phyloP scores from a whole-genome alignment of 805 yeast species.

The Candida ipomoeae region DNA sequence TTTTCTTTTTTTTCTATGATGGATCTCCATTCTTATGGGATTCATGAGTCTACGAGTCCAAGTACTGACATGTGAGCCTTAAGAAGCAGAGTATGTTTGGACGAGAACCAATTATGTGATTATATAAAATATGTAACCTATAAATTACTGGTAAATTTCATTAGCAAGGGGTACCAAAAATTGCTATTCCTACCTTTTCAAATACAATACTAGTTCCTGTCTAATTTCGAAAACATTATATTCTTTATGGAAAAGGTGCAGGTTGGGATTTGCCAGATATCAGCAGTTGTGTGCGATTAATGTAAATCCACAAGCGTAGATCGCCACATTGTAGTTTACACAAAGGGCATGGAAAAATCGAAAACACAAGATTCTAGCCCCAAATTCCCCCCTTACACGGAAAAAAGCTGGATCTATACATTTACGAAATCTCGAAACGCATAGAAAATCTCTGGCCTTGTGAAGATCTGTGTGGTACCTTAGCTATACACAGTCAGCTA shows the following conservation, averaged over 20 bases:
- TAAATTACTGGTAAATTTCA: too few relatives aligned
- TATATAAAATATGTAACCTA: too few relatives aligned
- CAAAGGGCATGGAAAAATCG: background rate
- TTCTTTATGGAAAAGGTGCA: background rate
- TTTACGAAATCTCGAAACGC: background rate
- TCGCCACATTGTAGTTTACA: background rate
- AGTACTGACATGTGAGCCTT: too few relatives aligned
- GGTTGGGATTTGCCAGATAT: background rate
- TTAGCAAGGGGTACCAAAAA: too few relatives aligned
- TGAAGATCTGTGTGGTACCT: background rate
- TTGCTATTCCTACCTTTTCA: too few relatives aligned
- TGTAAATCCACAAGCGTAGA: background rate
- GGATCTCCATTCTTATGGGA: too few relatives aligned
- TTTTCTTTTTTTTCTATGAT: too few relatives aligned
- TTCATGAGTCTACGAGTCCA: too few relatives aligned
- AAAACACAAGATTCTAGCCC: background rate
- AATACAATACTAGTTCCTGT: too few relatives aligned
- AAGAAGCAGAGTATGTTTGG: too few relatives aligned
- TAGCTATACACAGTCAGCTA: background rate
- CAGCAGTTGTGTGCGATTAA: background rate
- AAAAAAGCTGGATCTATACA: background rate
- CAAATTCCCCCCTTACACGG: background rate
- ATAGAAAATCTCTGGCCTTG: background rate
- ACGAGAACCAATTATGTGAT: too few relatives aligned
- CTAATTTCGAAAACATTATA: too few relatives aligned